phyloP scores from a whole-genome alignment of 768 basidiomycete species.

The Calvatia gigantea region DNA sequence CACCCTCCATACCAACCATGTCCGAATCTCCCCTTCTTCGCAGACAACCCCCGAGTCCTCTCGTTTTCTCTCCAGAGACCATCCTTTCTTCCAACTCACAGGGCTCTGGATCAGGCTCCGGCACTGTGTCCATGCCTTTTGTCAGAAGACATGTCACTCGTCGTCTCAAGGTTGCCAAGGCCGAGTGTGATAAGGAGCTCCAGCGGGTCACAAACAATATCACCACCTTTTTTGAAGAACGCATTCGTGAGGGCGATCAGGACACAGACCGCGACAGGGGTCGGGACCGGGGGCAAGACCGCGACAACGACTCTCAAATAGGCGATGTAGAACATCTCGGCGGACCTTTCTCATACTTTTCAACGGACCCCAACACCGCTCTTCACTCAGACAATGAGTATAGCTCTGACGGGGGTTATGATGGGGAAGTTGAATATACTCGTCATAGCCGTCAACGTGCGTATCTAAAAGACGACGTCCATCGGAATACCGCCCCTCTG shows the following conservation, averaged over 20 bases:
- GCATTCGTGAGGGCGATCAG: slow-evolving; percentile 73
- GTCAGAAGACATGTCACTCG: slow-evolving; percentile 91
- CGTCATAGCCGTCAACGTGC: slow-evolving; percentile 75
- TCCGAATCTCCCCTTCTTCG: slow-evolving; percentile 48
- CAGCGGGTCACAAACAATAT: slow-evolving; percentile 92
- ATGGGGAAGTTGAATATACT: slow-evolving; percentile 66
- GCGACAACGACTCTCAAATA: slow-evolving; percentile 55
- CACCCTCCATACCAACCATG: slow-evolving; percentile 30
- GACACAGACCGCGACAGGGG: slow-evolving; percentile 60
- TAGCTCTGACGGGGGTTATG: slow-evolving; percentile 80
- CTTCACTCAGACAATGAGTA: slow-evolving; percentile 63
- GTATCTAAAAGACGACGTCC: slow-evolving; percentile 47
- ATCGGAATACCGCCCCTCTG: slow-evolving; percentile 34
- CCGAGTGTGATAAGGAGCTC: slow-evolving; percentile 95
- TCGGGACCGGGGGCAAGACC: slow-evolving; percentile 48
- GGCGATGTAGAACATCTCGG: slow-evolving; percentile 54
- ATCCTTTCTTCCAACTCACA: slow-evolving; percentile 49
- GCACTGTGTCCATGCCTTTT: slow-evolving; percentile 89
- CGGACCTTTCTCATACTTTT: slow-evolving; percentile 59
- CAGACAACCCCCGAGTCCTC: slow-evolving; percentile 72
- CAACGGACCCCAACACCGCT: slow-evolving; percentile 51
- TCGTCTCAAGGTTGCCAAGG: slow-evolving; percentile 90
- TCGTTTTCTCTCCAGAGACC: slow-evolving; percentile 71
- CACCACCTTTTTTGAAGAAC: slow-evolving; percentile 92
- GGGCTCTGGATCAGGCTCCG: slow-evolving; percentile 51